Percentiles rank a stretch among this genome's conserved stretches.
Evolutionary conservation across 805 yeast species (phyloP).

Genomic region (Starmerella davenportii): DNA sequence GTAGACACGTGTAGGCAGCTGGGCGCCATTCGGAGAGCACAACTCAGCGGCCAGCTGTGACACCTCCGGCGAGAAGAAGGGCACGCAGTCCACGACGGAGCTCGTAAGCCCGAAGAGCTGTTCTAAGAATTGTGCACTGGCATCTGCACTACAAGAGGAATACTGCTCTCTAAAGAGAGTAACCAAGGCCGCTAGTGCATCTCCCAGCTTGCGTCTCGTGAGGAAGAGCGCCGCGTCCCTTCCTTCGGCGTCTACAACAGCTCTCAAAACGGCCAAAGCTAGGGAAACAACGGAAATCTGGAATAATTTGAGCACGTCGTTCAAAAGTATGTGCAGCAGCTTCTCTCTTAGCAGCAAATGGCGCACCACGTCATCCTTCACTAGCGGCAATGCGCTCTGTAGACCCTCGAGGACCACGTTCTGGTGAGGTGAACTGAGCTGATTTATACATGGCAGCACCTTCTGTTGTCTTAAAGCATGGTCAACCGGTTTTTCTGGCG

Average conservation of each 20-base stretch:
- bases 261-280: slow-evolving; percentile 64
- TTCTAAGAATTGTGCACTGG: not conserved
- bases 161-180: not conserved
- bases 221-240: slow-evolving; percentile 56
- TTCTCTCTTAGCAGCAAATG: slow-evolving; percentile 50
- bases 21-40: not conserved
- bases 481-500: not conserved
- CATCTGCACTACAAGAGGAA: not conserved
- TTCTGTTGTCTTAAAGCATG: not conserved
- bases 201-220: slow-evolving; percentile 43
- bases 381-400: slow-evolving; percentile 20
- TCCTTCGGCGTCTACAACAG: slow-evolving; percentile 71
- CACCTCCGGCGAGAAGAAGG: not conserved
- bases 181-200: not conserved
- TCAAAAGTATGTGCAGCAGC: slow-evolving; percentile 44
- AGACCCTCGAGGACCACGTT: not conserved
- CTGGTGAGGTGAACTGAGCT: not conserved
- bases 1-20: too few relatives aligned
- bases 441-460: not conserved
- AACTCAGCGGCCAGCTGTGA: not conserved
- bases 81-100: not conserved
- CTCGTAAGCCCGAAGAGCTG: not conserved
- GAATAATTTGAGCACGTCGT: slow-evolving; percentile 45
- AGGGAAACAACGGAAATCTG: slow-evolving; percentile 65
- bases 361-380: slow-evolving; percentile 52